Evolutionary conservation across 2,329 filamentous ascomycete species (phyloP).

Genomic region (Plectosphaerella cucumerina): DNA sequence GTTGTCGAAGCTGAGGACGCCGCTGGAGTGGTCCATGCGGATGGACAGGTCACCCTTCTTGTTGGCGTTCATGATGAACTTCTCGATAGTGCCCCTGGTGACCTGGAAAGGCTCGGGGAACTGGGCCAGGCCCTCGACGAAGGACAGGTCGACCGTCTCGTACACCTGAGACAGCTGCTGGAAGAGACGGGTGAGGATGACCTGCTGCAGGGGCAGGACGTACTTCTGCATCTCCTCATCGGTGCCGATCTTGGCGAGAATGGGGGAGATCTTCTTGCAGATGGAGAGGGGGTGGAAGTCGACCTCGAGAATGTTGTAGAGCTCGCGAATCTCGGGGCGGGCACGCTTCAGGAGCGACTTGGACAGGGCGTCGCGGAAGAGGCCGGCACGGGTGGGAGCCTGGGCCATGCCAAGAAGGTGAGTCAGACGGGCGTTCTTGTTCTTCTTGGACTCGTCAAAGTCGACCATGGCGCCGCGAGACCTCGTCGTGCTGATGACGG

Average conservation of each 20-base stretch:
- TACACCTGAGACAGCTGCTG: conserved; percentile 99
- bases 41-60: conserved; percentile 99
- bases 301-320: conserved; percentile 98
- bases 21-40: conserved; percentile 91
- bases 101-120: conserved; percentile 98
- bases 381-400: conserved; percentile 79
- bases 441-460: conserved; percentile 94
- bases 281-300: conserved; percentile 99
- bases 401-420: conserved; percentile 92
- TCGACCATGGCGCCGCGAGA: conserved; percentile 95
- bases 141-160: conserved; percentile 91
- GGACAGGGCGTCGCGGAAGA: conserved; percentile 94
- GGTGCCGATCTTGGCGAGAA: conserved; percentile 85
- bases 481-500: conserved; percentile 96
- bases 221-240: conserved; percentile 98
- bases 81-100: conserved; percentile 85
- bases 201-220: conserved; percentile 91
- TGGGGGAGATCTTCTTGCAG: conserved; percentile 98
- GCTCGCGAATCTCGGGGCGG: conserved; percentile 88
- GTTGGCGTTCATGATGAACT: conserved; percentile 99
- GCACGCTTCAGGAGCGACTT: conserved; percentile 92
- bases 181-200: conserved; percentile 96
- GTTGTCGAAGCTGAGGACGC: conserved; percentile 93
- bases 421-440: conserved; percentile 96
- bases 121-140: conserved; percentile 87